These are phyloP conservation scores for Mycogone perniciosa DNA, from an alignment of 2,329 filamentous ascomycete species.

Conservation along the genomic window DNA sequence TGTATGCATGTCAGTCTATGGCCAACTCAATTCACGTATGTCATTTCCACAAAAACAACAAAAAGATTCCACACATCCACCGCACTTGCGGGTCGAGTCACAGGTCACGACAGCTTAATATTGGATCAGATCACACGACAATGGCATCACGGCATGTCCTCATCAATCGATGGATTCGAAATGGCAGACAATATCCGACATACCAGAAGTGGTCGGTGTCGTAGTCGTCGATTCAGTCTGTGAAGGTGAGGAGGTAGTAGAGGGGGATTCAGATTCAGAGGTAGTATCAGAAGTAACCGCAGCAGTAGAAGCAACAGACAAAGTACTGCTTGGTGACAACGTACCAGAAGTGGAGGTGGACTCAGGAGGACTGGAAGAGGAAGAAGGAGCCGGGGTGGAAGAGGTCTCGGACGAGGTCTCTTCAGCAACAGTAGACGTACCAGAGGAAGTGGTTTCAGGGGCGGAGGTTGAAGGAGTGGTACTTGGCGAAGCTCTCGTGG, in stretches of 20 bases:
- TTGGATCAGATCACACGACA: conserved; percentile 9
- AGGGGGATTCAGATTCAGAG: conserved; percentile 20
- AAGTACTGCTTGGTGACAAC: conserved; percentile 23
- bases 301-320: conserved; percentile 20
- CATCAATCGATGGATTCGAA: conserved; percentile 7
- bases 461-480: conserved; percentile 2
- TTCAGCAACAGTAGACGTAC: conserved; percentile 24
- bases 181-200: conserved; percentile 21
- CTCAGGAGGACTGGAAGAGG: conserved; percentile 21
- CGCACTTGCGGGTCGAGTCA: conserved; percentile 19
- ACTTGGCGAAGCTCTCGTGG: not conserved
- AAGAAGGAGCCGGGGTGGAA: conserved; percentile 22
- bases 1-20: not conserved
- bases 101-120: not conserved
- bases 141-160: conserved; percentile 14
- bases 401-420: conserved; percentile 24
- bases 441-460: conserved; percentile 11
- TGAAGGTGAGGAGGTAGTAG: conserved; percentile 15
- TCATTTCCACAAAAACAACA: conserved; percentile 11
- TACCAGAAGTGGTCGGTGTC: conserved; percentile 22
- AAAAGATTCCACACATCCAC: conserved; percentile 8
- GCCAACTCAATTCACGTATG: not conserved
- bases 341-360: conserved; percentile 29
- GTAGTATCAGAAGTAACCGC: conserved; percentile 25
- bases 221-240: conserved; percentile 10